Evolutionary conservation across 1,284 basidiomycete species (phyloP), one percentile per base, ranked within the genome.

Genomic region (Ustilago loliicola): DNA sequence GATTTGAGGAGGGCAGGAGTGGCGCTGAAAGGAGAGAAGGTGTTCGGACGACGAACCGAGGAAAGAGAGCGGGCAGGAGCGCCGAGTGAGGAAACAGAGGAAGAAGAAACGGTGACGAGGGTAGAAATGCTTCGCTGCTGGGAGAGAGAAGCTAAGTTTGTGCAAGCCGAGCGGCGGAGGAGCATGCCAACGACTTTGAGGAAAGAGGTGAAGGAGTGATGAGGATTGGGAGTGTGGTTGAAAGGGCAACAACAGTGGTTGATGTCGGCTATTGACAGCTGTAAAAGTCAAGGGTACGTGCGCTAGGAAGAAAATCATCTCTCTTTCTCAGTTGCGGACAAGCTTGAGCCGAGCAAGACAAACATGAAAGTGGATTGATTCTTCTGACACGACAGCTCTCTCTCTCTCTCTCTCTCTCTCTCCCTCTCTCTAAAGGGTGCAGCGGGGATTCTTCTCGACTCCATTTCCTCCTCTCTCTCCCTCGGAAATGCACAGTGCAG

Each of bases 161-260:
- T 66, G 61, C 65, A 71, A 65, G 65, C 65, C 65, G 63, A 64
- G 51, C 69, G 74, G 69, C 74, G 74, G 66, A 66, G 69, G 68
- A 77, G 69, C 74, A 77, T 77, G 68, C 74, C 74, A 72, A 77
- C 66, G 58, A 73, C 61, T 62, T 38, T 50, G 48, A 50, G 27
- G 48, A 27, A 17, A 27, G 23, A 50, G 9, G 30, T 11, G 3
- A 23, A n/a, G 23, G 53, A 50, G 40, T n/a, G 25, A 34, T 29
- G 21, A 47, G 56, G 42, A 19, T n/a, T 21, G 38, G 29, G n/a
- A 27, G 32, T 40, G 53, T 36, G 34, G 42, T 45, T 45, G 42
- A 45, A 45, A 45, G n/a, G 42, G 42, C n/a, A 6, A 11, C 34
- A 2, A 36, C 4, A 7, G 11, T n/a, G 5, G 42, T 45, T n/a